phyloP scores from a whole-genome alignment of 805 yeast species.

The Wickerhamomyces subpelliculosus region DNA sequence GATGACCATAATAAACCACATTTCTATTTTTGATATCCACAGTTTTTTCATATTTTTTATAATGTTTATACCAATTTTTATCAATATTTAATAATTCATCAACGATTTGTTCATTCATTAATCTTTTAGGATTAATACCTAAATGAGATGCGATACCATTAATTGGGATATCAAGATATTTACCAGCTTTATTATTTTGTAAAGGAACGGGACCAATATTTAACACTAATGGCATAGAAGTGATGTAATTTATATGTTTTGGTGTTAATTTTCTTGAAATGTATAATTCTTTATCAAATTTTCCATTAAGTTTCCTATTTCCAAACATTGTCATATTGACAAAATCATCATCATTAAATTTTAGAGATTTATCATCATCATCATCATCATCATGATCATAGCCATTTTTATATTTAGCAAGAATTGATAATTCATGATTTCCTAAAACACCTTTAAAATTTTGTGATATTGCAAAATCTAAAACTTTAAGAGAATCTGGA shows the following conservation, averaged over 20 bases:
- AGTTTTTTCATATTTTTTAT: conserved; percentile 15
- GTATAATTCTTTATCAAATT: conserved; percentile 11
- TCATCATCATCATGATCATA: too few species aligned
- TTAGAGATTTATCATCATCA: too few species aligned
- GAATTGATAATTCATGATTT: conserved; percentile 74
- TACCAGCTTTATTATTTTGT: conserved; percentile 14
- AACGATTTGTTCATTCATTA: conserved; percentile 44
- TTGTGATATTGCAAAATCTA: conserved; percentile 55
- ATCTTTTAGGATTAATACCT: conserved; percentile 1
- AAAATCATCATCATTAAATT: conserved; percentile 12
- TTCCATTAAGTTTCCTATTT: too few species aligned
- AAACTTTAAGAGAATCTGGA: conserved; percentile 59
- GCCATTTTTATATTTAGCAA: conserved; percentile 63
- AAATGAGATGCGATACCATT: conserved; percentile 21
- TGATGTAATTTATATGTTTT: conserved; percentile 53
- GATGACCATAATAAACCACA: conserved; percentile 79
- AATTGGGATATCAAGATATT: conserved; percentile 36
- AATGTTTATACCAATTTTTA: conserved; percentile 48
- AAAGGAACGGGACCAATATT: conserved; percentile 49
- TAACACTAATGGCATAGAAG: conserved; percentile 58
- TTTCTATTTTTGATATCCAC: conserved; percentile 22
- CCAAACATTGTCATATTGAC: too few species aligned
- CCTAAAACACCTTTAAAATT: conserved; percentile 75
- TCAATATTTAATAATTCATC: conserved; percentile 60
- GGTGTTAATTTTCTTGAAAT: conserved; percentile 34